These are phyloP conservation scores for Artomyces pyxidatus DNA, from an alignment of 768 basidiomycete genomes.

Conservation along the genomic window DNA sequence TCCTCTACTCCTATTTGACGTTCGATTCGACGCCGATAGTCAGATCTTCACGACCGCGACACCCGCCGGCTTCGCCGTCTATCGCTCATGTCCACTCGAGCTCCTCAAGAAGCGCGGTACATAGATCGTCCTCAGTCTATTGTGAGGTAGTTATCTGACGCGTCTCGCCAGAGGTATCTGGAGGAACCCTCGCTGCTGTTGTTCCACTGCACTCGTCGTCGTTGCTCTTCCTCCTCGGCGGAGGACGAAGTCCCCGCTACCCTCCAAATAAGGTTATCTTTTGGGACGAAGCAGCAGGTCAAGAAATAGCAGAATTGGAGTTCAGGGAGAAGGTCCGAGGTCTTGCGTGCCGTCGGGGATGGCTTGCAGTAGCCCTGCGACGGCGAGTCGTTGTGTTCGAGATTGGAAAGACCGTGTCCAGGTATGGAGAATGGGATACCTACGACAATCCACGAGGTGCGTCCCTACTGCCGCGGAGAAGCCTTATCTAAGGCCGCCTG, in stretches of 20 bases:
- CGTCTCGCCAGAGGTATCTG: conserved; percentile 51
- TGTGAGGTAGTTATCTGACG: conserved; percentile 10
- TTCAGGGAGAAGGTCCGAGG: conserved; percentile 81
- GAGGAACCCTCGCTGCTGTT: conserved; percentile 70
- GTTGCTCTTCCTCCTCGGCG: conserved; percentile 79
- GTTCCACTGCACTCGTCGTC: conserved; percentile 78
- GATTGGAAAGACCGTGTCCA: conserved; percentile 50
- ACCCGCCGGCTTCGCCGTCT: conserved; percentile 77
- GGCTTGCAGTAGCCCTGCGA: conserved; percentile 77
- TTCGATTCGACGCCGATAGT: conserved; percentile 72
- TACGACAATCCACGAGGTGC: conserved; percentile 78
- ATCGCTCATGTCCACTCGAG: conserved; percentile 65
- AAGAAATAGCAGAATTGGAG: conserved; percentile 82
- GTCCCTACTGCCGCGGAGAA: too few species aligned
- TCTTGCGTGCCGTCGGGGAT: conserved; percentile 70
- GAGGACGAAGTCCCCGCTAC: conserved; percentile 81
- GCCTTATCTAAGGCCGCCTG: too few species aligned
- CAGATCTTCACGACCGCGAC: conserved; percentile 76
- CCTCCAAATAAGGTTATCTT: conserved; percentile 88
- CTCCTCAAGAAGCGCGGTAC: conserved; percentile 78
- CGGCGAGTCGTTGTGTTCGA: conserved; percentile 75
- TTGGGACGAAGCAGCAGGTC: conserved; percentile 75
- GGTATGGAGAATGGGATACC: conserved; percentile 79
- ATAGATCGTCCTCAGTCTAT: conserved; percentile 11
- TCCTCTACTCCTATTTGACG: conserved; percentile 70